phyloP scores from a whole-genome alignment of 2,329 filamentous ascomycete species.

The Pyrenophora tritici-repentis region DNA sequence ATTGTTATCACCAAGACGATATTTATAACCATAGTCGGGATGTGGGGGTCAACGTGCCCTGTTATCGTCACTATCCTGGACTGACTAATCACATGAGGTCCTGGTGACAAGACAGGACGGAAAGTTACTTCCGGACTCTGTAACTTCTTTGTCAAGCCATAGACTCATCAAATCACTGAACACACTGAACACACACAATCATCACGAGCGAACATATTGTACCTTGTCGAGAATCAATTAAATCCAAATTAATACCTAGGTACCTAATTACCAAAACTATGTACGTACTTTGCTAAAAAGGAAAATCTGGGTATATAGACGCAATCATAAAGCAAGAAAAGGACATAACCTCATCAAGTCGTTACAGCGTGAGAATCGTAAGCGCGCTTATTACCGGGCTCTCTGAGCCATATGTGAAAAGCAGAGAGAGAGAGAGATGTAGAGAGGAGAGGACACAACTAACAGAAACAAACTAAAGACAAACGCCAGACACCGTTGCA shows the following conservation, averaged over 20 bases:
- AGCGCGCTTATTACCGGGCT: constrained; percentile 12
- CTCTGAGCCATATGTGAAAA: constrained; percentile 5
- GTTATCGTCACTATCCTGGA: not conserved
- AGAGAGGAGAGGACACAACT: not conserved
- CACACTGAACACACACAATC: too few species aligned
- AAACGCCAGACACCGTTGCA: not conserved
- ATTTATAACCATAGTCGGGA: not conserved
- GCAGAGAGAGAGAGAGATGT: constrained; percentile 7
- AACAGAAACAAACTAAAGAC: not conserved
- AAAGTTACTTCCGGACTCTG: too few species aligned
- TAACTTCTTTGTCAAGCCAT: too few species aligned
- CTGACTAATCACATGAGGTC: too few species aligned
- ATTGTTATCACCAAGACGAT: not conserved
- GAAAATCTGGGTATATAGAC: constrained; percentile 8
- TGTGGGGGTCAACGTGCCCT: not conserved
- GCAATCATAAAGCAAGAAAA: constrained; percentile 14
- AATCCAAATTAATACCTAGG: constrained; percentile 4
- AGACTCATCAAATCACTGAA: too few species aligned
- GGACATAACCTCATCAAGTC: constrained; percentile 12
- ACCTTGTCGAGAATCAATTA: too few species aligned
- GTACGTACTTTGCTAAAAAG: constrained; percentile 1
- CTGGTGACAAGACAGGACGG: too few species aligned
- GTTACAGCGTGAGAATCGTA: constrained; percentile 15
- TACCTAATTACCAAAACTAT: constrained; percentile 7
- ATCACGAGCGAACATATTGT: too few species aligned